These are phyloP conservation scores for Colletotrichum chrysophilum DNA, from an alignment of 2,329 filamentous ascomycete genomes.

Conservation along the genomic window DNA sequence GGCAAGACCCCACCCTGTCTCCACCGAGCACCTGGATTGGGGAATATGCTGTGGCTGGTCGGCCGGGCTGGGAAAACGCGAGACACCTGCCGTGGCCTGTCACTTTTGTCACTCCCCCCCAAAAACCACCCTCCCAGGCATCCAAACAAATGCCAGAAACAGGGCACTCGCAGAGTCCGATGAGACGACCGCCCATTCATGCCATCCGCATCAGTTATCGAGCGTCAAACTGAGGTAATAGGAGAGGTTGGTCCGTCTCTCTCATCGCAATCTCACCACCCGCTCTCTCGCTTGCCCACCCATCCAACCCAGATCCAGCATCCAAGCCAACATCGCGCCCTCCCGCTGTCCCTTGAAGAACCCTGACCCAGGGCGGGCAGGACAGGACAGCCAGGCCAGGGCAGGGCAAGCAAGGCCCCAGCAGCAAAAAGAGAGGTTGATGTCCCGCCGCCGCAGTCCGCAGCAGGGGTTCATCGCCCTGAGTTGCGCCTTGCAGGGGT, in stretches of 20 bases:
- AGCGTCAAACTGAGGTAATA: neutral
- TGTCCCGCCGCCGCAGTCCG: neutral
- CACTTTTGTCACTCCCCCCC: neutral
- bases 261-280: neutral
- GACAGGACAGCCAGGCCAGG: neutral
- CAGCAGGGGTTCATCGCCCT: neutral
- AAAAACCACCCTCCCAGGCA: neutral
- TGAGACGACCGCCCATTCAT: neutral
- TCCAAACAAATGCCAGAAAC: slow-evolving; percentile 8
- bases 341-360: neutral
- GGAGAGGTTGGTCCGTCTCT: neutral
- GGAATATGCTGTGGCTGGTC: slow-evolving; percentile 19
- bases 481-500: slow-evolving; percentile 4
- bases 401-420: neutral
- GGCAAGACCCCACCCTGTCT: neutral
- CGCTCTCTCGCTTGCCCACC: neutral
- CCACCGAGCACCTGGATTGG: slow-evolving; percentile 4
- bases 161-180: neutral
- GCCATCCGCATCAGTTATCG: neutral
- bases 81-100: neutral
- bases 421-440: neutral
- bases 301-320: neutral
- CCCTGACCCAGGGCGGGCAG: neutral
- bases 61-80: neutral
- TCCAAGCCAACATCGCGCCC: neutral